These are phyloP conservation scores for Diphasiastrum complanatum DNA, from an alignment of 83 land plant species.

Conservation along the genomic window DNA sequence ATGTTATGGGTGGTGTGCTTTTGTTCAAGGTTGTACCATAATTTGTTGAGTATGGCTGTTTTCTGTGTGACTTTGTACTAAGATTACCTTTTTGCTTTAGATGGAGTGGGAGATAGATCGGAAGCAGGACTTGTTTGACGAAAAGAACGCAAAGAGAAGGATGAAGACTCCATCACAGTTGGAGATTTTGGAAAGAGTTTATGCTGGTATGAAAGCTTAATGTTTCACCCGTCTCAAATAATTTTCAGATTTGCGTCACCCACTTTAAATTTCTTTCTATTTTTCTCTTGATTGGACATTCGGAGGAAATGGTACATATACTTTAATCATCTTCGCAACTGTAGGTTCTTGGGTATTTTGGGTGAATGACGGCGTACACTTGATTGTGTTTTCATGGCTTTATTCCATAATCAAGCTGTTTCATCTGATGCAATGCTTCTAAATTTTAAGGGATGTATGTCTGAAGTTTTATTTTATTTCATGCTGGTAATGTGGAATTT, in stretches of 20 bases:
- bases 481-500: too few species aligned
- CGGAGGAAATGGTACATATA: conserved; percentile 1
- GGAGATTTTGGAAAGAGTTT: conserved; percentile 70
- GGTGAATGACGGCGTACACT: conserved; percentile 25
- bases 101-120: too few species aligned
- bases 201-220: conserved; percentile 62
- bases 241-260: too few species aligned
- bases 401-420: not conserved
- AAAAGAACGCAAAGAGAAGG: conserved; percentile 49
- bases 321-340: conserved; percentile 9
- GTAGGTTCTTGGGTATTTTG: conserved; percentile 24
- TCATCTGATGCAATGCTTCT: not conserved
- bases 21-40: too few species aligned
- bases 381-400: not conserved
- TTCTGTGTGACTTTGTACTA: too few species aligned
- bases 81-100: too few species aligned
- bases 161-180: conserved; percentile 86
- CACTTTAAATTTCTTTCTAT: too few species aligned
- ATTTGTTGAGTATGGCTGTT: too few species aligned
- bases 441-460: not conserved
- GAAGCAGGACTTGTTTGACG: conserved; percentile 25
- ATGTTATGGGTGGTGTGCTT: too few species aligned
- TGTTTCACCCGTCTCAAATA: too few species aligned
- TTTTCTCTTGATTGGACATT: conserved; percentile 1
- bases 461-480: conserved; percentile 11